These are phyloP conservation scores for Handroanthus guayacan DNA, from an alignment of 257 asterid genomes.

Conservation along the genomic window DNA sequence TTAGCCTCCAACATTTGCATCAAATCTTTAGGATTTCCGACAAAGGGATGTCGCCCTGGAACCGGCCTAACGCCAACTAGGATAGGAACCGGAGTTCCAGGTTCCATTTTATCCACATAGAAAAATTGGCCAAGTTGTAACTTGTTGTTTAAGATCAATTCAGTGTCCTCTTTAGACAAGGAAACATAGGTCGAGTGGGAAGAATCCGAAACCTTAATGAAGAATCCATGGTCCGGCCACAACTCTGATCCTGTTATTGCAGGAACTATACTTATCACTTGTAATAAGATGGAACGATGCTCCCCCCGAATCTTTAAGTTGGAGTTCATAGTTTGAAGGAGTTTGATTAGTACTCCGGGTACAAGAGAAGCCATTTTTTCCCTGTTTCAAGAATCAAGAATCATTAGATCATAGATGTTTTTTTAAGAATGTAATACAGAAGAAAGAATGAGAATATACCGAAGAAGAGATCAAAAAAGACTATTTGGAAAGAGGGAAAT, in stretches of 20 bases:
- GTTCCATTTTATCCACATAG: constrained; percentile 77
- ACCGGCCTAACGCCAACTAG: constrained; percentile 76
- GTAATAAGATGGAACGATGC: constrained; percentile 68
- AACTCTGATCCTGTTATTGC: constrained; percentile 76
- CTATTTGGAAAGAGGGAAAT: background rate
- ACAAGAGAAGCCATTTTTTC: constrained; percentile 71
- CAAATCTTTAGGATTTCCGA: constrained; percentile 83
- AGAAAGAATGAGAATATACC: background rate
- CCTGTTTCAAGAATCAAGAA: background rate
- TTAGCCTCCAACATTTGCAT: constrained; percentile 75
- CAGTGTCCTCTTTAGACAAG: constrained; percentile 65
- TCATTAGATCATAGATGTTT: background rate
- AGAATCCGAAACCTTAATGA: constrained; percentile 88
- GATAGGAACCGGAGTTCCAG: constrained; percentile 74
- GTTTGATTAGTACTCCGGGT: constrained; percentile 84
- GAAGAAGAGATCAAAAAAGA: constrained; percentile 9
- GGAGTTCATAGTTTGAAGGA: constrained; percentile 74
- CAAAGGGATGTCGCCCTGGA: constrained; percentile 80
- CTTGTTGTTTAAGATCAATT: constrained; percentile 79
- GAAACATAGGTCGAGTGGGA: constrained; percentile 88
- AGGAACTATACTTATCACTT: constrained; percentile 87
- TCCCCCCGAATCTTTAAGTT: constrained; percentile 75
- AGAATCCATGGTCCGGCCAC: constrained; percentile 87
- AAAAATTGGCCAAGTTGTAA: constrained; percentile 80
- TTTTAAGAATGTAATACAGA: too few relatives aligned